These are phyloP conservation scores for Penicillium polonicum DNA, from an alignment of 2,329 filamentous ascomycete species.

Conservation along the genomic window DNA sequence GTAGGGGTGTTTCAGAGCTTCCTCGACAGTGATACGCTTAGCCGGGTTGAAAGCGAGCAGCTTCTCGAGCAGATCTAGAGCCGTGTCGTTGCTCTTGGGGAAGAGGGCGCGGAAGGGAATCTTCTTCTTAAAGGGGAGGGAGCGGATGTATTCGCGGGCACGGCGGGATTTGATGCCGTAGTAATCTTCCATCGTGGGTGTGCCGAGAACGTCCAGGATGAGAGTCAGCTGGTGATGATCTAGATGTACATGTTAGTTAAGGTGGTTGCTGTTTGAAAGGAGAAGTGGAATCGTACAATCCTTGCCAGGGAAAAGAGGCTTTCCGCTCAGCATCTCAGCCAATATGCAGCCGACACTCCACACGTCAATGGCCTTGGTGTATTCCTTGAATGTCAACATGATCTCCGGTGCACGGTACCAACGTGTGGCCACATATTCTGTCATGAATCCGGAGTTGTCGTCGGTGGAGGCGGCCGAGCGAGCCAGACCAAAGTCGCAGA, in stretches of 20 bases:
- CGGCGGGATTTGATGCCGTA: slow-evolving; percentile 99
- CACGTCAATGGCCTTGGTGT: slow-evolving; percentile 98
- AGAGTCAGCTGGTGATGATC: slow-evolving; percentile 97
- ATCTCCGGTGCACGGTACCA: slow-evolving; percentile 99
- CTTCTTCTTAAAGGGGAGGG: slow-evolving; percentile 99
- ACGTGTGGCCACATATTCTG: slow-evolving; percentile 97
- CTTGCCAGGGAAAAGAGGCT: slow-evolving; percentile 96
- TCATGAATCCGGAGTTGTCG: slow-evolving; percentile 99
- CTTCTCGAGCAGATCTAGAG: slow-evolving; percentile 90
- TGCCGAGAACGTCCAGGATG: slow-evolving; percentile 95
- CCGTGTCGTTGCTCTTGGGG: slow-evolving; percentile 97
- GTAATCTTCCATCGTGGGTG: slow-evolving; percentile 99
- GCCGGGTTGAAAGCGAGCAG: slow-evolving; percentile 96
- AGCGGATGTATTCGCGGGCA: slow-evolving; percentile 96
- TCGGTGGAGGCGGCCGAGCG: slow-evolving; percentile 95
- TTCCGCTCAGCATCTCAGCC: slow-evolving; percentile 97
- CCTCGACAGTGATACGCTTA: slow-evolving; percentile 97
- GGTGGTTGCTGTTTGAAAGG: not conserved
- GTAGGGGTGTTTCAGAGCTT: slow-evolving; percentile 95
- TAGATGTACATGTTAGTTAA: slow-evolving; percentile 36
- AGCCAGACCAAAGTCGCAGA: slow-evolving; percentile 96
- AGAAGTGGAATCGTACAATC: slow-evolving; percentile 66
- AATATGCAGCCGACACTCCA: slow-evolving; percentile 99
- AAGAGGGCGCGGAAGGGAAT: slow-evolving; percentile 96
- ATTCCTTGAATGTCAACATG: slow-evolving; percentile 99